phyloP scores from a whole-genome alignment of 1,139 yeast species.

The Suhomyces bokatorum region DNA sequence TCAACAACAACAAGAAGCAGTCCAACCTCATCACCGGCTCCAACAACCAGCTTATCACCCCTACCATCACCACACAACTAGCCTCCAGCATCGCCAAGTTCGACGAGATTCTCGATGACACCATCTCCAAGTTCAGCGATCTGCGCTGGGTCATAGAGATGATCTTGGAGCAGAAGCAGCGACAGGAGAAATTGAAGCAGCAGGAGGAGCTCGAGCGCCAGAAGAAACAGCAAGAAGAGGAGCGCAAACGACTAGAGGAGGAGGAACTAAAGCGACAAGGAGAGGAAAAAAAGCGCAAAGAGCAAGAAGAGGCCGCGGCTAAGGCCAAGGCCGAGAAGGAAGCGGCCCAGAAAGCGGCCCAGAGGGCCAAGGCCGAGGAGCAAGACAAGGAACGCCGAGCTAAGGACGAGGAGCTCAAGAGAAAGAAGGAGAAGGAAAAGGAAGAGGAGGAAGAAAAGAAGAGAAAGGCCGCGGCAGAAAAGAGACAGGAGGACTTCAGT shows the following conservation, averaged over 20 bases:
- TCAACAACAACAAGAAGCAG: slow-evolving; percentile 44
- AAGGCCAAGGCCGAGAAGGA: slow-evolving; percentile 16
- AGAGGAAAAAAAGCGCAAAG: slow-evolving; percentile 15
- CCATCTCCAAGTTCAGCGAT: slow-evolving; percentile 45
- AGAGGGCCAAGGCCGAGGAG: slow-evolving; percentile 15
- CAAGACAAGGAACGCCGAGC: slow-evolving; percentile 17
- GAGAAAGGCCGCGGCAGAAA: slow-evolving; percentile 12
- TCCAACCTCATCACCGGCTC: slow-evolving; percentile 47
- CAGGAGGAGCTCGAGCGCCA: slow-evolving; percentile 41
- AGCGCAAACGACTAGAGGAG: slow-evolving; percentile 19
- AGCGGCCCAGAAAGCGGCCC: slow-evolving; percentile 15
- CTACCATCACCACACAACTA: slow-evolving; percentile 43
- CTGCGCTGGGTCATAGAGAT: slow-evolving; percentile 50
- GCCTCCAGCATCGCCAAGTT: slow-evolving; percentile 38
- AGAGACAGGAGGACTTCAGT: slow-evolving; percentile 9
- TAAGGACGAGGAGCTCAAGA: slow-evolving; percentile 22
- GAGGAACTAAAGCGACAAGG: slow-evolving; percentile 19
- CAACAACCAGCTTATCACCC: slow-evolving; percentile 45
- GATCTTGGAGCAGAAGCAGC: slow-evolving; percentile 45
- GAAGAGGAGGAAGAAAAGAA: slow-evolving; percentile 24
- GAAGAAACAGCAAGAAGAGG: slow-evolving; percentile 25
- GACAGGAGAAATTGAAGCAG: slow-evolving; percentile 42
- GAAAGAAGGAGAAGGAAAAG: slow-evolving; percentile 17
- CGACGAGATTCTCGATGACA: slow-evolving; percentile 47
- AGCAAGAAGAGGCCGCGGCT: slow-evolving; percentile 13